Conservation (phyloP, 2,329 filamentous ascomycete genomes). For the Hymenoscyphus scutula region DNA sequence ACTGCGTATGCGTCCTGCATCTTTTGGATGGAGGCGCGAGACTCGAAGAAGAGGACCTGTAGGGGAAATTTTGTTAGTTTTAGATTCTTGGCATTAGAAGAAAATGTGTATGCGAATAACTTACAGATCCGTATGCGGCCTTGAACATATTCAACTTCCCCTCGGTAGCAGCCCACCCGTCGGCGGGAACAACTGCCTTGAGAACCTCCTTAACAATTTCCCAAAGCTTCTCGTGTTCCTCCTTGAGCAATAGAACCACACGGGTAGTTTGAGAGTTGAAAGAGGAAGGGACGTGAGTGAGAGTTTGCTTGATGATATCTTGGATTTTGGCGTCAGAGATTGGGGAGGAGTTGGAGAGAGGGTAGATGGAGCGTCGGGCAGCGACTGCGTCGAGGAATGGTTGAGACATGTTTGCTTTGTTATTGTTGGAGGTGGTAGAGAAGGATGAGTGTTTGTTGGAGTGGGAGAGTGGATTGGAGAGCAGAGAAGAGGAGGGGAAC, state of each 20-base stretch:
- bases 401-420: slow-evolving; percentile 36
- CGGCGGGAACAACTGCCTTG: slow-evolving; percentile 63
- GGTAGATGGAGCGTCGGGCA: slow-evolving; percentile 68
- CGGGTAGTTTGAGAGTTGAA: slow-evolving; percentile 91
- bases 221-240: slow-evolving; percentile 88
- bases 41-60: slow-evolving; percentile 81
- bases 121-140: slow-evolving; percentile 71
- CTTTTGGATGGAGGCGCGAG: slow-evolving; percentile 62
- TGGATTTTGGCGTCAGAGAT: slow-evolving; percentile 57
- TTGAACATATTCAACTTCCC: slow-evolving; percentile 53
- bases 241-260: slow-evolving; percentile 72
- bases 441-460: slow-evolving; percentile 2
- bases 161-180: slow-evolving; percentile 26
- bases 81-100: neutral
- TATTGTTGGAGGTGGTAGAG: neutral
- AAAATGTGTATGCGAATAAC: slow-evolving; percentile 32
- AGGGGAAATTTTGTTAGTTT: neutral
- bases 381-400: slow-evolving; percentile 59
- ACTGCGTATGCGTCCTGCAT: slow-evolving; percentile 67
- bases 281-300: slow-evolving; percentile 70
- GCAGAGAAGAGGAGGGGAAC: neutral
- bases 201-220: slow-evolving; percentile 65
- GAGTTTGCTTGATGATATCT: slow-evolving; percentile 61
- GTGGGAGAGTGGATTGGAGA: neutral
- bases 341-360: slow-evolving; percentile 61